A percentile compares a stretch with the other conserved stretches of the same genome.
Conservation (phyloP, 2,329 filamentous ascomycete species). For the Aspergillus sp. region DNA sequence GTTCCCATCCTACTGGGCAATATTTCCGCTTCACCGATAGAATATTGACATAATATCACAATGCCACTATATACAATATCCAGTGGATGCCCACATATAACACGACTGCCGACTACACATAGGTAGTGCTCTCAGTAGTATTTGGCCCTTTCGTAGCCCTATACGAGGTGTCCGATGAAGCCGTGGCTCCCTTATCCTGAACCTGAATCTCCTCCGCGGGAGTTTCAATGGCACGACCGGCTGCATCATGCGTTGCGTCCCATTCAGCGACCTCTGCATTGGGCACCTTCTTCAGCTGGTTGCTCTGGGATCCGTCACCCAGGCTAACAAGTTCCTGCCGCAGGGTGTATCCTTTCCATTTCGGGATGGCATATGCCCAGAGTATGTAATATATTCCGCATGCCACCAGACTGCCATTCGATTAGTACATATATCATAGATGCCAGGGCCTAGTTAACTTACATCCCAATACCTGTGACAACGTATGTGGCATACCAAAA, state of each 20-base stretch:
- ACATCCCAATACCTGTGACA: conserved; percentile 64
- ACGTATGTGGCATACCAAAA: conserved; percentile 74
- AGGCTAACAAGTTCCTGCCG: conserved; percentile 52
- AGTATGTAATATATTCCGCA: conserved; percentile 59
- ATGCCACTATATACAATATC: too few species aligned
- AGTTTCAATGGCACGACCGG: conserved; percentile 12
- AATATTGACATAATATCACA: too few species aligned
- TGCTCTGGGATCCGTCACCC: conserved; percentile 49
- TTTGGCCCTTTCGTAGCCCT: neutral
- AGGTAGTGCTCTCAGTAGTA: neutral
- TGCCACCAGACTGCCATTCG: conserved; percentile 43
- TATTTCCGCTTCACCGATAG: too few species aligned
- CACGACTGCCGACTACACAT: too few species aligned
- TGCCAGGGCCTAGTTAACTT: conserved; percentile 8
- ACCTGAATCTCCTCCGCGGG: neutral
- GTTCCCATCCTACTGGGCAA: rapidly evolving
- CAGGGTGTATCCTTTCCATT: conserved; percentile 52
- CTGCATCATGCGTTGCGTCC: conserved; percentile 59
- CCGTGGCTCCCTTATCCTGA: neutral
- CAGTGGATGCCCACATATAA: too few species aligned
- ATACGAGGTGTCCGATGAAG: neutral
- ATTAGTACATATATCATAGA: neutral
- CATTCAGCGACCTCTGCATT: conserved; percentile 51
- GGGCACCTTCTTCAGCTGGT: conserved; percentile 56
- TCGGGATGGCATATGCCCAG: conserved; percentile 60